Evolutionary conservation across 129 eudicot species (phyloP), one percentile per base, ranked within the genome.

Genomic region (Silybum marianum): DNA sequence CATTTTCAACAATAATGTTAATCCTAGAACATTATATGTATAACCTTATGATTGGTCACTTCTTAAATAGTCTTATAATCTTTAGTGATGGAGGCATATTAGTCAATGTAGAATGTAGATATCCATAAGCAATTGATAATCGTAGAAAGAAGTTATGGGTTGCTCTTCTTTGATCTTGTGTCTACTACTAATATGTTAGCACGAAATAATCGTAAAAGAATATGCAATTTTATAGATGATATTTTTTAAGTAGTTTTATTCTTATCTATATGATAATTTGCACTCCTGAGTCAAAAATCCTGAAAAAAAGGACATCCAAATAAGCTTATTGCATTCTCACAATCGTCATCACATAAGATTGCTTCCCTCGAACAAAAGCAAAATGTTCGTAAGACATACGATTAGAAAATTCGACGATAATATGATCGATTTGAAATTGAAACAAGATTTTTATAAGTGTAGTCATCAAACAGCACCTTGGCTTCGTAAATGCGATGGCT

Each of bases 401-500:
- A n/a, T n/a, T n/a, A n/a, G n/a, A n/a, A n/a, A n/a, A n/a, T n/a
- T n/a, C n/a, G n/a, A n/a, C n/a, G n/a, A n/a, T n/a, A n/a, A n/a
- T n/a, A n/a, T n/a, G n/a, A n/a, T n/a, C n/a, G n/a, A n/a, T n/a
- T n/a, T n/a, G n/a, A n/a, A n/a, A n/a, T 34, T 36, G 26, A n/a
- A n/a, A 54, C 32, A 60, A 80, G 80, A 77, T 44, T 44, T 14
- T 62, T 14, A 32, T 36, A 66, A 25, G 39, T 23, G 60, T 23
- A 40, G 10, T n/a, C 3, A 58, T 60, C 25, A 21, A 73, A 69
- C 63, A 34, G 36, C 71, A 85, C 97, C 92, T 90, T 92, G 70
- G 97, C 97, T 78, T 83, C 87, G 83, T 89, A 91, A 82, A 89
- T 76, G 65, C 40, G 76, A 36, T 73, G 69, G 13, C 68, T 42